Conservation (phyloP, 2,329 filamentous ascomycete genomes). For the Beauveria bassiana region DNA sequence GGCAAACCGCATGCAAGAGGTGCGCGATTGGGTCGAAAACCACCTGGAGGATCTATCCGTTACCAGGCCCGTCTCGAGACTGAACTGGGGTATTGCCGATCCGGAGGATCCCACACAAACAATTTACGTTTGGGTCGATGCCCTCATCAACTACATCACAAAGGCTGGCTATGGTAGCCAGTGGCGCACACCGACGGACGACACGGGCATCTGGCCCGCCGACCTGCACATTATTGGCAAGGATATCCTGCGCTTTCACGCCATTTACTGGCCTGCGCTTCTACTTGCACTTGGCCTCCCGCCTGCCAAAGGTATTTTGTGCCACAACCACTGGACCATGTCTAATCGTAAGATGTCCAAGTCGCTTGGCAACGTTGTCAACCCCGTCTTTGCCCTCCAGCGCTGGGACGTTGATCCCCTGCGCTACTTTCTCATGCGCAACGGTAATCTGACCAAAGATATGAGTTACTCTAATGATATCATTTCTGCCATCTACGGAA, state of each 20-base stretch:
- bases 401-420: slow-evolving; percentile 82
- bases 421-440: slow-evolving; percentile 79
- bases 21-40: slow-evolving; percentile 66
- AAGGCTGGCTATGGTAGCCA: slow-evolving; percentile 62
- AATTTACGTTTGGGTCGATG: slow-evolving; percentile 97
- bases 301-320: slow-evolving; percentile 69
- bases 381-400: slow-evolving; percentile 85
- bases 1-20: slow-evolving; percentile 62
- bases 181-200: slow-evolving; percentile 59
- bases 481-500: slow-evolving; percentile 71
- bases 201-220: slow-evolving; percentile 71
- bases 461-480: slow-evolving; percentile 75
- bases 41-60: slow-evolving; percentile 83
- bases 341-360: slow-evolving; percentile 94
- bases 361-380: slow-evolving; percentile 88
- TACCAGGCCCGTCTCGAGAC: slow-evolving; percentile 68
- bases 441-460: slow-evolving; percentile 70
- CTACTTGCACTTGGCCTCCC: slow-evolving; percentile 81
- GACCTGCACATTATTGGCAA: slow-evolving; percentile 92
- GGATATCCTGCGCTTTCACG: slow-evolving; percentile 93
- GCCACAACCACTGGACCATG: slow-evolving; percentile 94
- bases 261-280: slow-evolving; percentile 96
- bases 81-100: slow-evolving; percentile 84
- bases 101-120: slow-evolving; percentile 80
- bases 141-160: slow-evolving; percentile 87